phyloP scores from a whole-genome alignment of 345 rosid genomes.

The Moricandia moricandioides region DNA sequence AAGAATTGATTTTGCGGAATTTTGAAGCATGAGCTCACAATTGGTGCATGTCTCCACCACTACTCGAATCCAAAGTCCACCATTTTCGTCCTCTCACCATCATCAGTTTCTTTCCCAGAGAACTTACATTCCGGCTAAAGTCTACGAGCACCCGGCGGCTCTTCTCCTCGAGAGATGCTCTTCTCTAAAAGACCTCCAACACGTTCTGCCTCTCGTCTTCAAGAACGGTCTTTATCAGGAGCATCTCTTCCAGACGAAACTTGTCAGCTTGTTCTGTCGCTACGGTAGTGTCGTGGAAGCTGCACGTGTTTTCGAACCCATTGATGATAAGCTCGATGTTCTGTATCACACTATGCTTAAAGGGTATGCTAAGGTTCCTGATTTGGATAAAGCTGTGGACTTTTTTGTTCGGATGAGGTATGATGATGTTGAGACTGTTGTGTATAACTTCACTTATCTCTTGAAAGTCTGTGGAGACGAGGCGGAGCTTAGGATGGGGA shows the following conservation, averaged over 20 bases:
- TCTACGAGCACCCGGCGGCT: constrained; percentile 1
- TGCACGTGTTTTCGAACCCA: background rate
- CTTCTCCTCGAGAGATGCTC: constrained; percentile 2
- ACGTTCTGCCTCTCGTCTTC: background rate
- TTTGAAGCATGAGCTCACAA: constrained; percentile 24
- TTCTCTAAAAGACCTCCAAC: background rate
- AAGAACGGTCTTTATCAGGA: background rate
- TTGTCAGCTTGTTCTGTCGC: constrained; percentile 2
- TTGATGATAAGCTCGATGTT: background rate
- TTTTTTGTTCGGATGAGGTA: background rate
- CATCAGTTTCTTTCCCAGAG: constrained; percentile 47
- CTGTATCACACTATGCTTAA: background rate
- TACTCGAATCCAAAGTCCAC: background rate
- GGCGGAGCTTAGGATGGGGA: background rate
- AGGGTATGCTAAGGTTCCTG: background rate
- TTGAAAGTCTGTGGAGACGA: constrained; percentile 3
- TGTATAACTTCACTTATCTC: constrained; percentile 6
- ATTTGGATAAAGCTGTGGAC: background rate
- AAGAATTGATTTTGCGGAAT: background rate
- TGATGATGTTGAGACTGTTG: background rate
- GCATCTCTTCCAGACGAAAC: constrained; percentile 1
- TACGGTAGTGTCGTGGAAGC: background rate
- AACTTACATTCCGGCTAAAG: constrained; percentile 52
- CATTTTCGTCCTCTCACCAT: constrained; percentile 16
- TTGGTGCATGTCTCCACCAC: constrained; percentile 9